A percentile compares a stretch with the other conserved stretches of the same genome.
phyloP scores from a whole-genome alignment of 2,329 filamentous ascomycete species.

The Coniella vitis region DNA sequence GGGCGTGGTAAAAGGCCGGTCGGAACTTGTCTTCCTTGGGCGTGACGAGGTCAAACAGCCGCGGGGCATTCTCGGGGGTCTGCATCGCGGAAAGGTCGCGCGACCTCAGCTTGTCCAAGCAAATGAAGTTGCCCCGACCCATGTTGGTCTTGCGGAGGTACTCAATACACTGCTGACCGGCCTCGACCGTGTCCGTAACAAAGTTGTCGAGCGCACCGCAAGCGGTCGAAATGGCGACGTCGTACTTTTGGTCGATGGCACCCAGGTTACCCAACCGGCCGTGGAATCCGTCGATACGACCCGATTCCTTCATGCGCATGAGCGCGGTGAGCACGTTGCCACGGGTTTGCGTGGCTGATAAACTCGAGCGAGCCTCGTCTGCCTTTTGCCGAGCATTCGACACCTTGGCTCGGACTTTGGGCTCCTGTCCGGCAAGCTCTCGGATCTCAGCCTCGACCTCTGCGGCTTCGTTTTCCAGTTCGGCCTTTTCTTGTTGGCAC shows the following conservation, averaged over 20 bases:
- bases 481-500: conserved; percentile 64
- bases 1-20: conserved; percentile 89
- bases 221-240: conserved; percentile 96
- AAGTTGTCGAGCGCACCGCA: conserved; percentile 90
- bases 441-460: conserved; percentile 67
- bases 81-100: conserved; percentile 73
- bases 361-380: conserved; percentile 85
- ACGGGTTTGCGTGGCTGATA: conserved; percentile 85
- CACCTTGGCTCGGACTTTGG: conserved; percentile 73
- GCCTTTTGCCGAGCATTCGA: conserved; percentile 90
- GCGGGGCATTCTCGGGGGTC: conserved; percentile 86
- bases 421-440: conserved; percentile 69
- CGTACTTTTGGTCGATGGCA: conserved; percentile 87
- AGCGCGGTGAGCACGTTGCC: conserved; percentile 87
- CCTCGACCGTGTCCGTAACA: conserved; percentile 92
- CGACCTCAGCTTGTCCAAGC: conserved; percentile 76
- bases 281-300: conserved; percentile 94
- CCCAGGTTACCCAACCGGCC: conserved; percentile 91
- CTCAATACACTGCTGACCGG: conserved; percentile 96
- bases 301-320: conserved; percentile 92
- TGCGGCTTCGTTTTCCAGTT: conserved; percentile 66
- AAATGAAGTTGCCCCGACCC: conserved; percentile 93
- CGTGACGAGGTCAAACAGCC: conserved; percentile 87
- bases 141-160: conserved; percentile 96
- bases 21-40: conserved; percentile 81